A percentile compares a stretch with the other conserved stretches of the same genome.
Conservation (phyloP, 2,329 filamentous ascomycete species). For the Trichoderma sp. region DNA sequence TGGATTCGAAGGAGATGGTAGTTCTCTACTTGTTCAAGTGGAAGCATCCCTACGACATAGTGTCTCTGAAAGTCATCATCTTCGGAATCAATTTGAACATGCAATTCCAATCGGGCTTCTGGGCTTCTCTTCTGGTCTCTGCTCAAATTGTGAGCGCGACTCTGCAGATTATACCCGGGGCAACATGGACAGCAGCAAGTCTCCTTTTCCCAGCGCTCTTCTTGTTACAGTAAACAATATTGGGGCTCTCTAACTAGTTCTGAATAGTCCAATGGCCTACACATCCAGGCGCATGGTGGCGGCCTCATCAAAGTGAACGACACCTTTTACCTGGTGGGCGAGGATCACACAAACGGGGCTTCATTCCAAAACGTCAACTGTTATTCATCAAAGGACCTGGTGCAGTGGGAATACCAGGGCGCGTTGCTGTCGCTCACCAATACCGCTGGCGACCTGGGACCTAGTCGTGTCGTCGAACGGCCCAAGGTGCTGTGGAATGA, state of each 20-base stretch:
- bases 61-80: neutral
- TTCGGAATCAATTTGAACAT: neutral
- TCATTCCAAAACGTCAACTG: neutral
- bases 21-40: neutral
- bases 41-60: neutral
- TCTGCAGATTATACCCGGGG: neutral
- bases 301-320: neutral
- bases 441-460: neutral
- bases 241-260: neutral
- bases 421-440: neutral
- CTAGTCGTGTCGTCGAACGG: neutral
- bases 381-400: neutral
- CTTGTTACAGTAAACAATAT: neutral
- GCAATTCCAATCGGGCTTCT: neutral
- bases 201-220: neutral
- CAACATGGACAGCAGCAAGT: neutral
- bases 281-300: neutral
- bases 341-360: neutral
- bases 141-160: neutral
- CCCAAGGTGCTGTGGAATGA: neutral
- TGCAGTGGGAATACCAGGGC: neutral
- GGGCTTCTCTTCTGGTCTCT: neutral
- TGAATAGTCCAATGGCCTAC: neutral
- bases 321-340: neutral
- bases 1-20: neutral